Conservation (phyloP, 2,329 filamentous ascomycete species). For the Pseudogymnoascus sp. region DNA sequence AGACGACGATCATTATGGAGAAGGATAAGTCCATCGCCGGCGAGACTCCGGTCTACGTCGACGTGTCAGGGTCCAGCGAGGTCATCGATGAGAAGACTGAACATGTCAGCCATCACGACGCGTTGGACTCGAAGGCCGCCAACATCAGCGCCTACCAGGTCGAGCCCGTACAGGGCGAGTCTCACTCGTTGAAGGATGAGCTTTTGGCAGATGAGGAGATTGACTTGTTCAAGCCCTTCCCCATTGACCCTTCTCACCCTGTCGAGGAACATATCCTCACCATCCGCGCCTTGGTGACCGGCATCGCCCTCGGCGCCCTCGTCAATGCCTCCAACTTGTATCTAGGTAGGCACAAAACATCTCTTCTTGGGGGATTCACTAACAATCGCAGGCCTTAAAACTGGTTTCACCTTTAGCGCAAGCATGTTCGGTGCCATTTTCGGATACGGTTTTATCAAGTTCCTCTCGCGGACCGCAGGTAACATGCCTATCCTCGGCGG, state of each 20-base stretch:
- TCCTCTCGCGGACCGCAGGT: slow-evolving; percentile 40
- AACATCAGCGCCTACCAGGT: background rate
- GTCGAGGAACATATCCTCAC: slow-evolving; percentile 44
- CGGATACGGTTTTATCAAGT: slow-evolving; percentile 49
- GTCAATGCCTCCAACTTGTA: slow-evolving; percentile 57
- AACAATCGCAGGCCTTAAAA: slow-evolving; percentile 35
- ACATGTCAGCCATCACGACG: background rate
- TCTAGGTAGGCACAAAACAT: slow-evolving; percentile 37
- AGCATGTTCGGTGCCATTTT: slow-evolving; percentile 47
- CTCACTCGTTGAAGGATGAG: slow-evolving; percentile 14
- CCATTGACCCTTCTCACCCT: slow-evolving; percentile 32
- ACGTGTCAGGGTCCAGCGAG: background rate
- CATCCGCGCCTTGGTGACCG: slow-evolving; percentile 44
- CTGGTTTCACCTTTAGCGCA: slow-evolving; percentile 41
- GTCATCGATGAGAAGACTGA: background rate
- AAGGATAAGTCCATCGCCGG: background rate
- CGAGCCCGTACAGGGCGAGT: slow-evolving; percentile 1
- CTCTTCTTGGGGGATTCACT: slow-evolving; percentile 22
- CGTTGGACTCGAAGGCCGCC: background rate
- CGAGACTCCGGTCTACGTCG: slow-evolving; percentile 2
- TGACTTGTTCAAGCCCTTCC: slow-evolving; percentile 29
- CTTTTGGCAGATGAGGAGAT: slow-evolving; percentile 9
- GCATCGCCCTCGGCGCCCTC: slow-evolving; percentile 46
- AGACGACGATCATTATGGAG: slow-evolving; percentile 4
- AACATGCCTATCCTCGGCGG: slow-evolving; percentile 44